phyloP scores from a whole-genome alignment of 108 stramenopile genomes.

The Cylindrotheca closterium region DNA sequence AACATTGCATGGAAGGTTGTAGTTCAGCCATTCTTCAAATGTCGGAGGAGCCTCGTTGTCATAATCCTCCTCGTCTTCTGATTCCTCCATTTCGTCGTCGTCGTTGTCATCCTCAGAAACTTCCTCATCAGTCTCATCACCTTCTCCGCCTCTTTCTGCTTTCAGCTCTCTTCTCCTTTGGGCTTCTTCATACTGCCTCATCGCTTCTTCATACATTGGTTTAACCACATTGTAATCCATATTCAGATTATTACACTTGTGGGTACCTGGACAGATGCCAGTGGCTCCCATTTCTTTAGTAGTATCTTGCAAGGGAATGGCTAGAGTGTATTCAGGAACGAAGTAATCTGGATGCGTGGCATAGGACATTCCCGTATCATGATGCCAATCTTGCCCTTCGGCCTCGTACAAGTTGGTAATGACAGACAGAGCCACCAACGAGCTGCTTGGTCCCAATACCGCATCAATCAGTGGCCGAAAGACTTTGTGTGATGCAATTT shows the following conservation, averaged over 20 bases:
- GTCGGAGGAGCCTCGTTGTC: not conserved
- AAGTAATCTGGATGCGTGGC: constrained; percentile 12
- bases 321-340: constrained; percentile 41
- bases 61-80: not conserved
- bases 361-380: constrained; percentile 10
- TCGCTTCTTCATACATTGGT: constrained; percentile 2
- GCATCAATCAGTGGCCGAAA: constrained; percentile 19
- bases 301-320: constrained; percentile 52
- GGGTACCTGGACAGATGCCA: constrained; percentile 52
- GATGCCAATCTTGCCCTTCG: constrained; percentile 27
- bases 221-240: not conserved
- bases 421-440: constrained; percentile 27
- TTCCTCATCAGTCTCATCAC: constrained; percentile 1
- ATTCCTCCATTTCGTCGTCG: not conserved
- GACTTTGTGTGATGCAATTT: constrained; percentile 14
- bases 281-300: constrained; percentile 50
- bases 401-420: constrained; percentile 36
- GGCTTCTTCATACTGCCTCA: constrained; percentile 14
- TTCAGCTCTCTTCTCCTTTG: constrained; percentile 10
- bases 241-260: constrained; percentile 30
- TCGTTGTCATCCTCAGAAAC: constrained; percentile 13
- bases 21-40: not conserved
- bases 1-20: not conserved
- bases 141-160: not conserved
- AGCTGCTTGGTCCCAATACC: constrained; percentile 29